Conservation (phyloP, 2,329 filamentous ascomycete species). For the Cladophialophora chaetospira region DNA sequence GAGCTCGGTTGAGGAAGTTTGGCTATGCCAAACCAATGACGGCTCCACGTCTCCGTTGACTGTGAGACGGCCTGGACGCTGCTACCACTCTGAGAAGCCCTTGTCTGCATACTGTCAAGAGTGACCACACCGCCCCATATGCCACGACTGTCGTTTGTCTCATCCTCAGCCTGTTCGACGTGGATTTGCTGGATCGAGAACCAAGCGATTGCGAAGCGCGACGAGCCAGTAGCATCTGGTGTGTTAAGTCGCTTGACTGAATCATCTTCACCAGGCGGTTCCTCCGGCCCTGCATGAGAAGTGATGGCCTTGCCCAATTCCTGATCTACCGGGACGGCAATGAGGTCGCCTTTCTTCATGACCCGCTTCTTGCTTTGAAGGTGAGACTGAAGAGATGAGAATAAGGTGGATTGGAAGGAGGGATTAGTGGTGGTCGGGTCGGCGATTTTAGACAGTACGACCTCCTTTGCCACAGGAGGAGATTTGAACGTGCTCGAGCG, state of each 20-base stretch:
- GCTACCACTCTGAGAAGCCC: constrained; percentile 88
- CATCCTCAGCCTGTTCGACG: constrained; percentile 40
- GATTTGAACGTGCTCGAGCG: constrained; percentile 39
- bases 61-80: constrained; percentile 79
- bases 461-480: constrained; percentile 69
- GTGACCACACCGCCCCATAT: constrained; percentile 84
- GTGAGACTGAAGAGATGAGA: constrained; percentile 83
- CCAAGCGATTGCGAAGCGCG: constrained; percentile 63
- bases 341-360: constrained; percentile 81
- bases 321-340: constrained; percentile 87
- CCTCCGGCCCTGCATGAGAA: constrained; percentile 60
- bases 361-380: constrained; percentile 82
- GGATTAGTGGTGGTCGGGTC: constrained; percentile 87
- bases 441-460: constrained; percentile 83
- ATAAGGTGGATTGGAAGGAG: constrained; percentile 78
- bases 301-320: constrained; percentile 79
- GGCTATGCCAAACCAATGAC: constrained; percentile 82
- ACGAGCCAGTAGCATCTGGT: constrained; percentile 16
- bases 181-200: constrained; percentile 66
- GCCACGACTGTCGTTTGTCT: constrained; percentile 57
- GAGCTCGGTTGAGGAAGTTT: constrained; percentile 56
- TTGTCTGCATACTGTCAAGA: constrained; percentile 82
- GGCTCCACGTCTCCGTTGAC: constrained; percentile 76
- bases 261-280: constrained; percentile 72
- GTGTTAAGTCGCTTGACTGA: constrained; percentile 48